Percentiles rank a stretch among this genome's conserved stretches.
Conservation (phyloP, 2,329 filamentous ascomycete genomes). For the Coniella vitis region DNA sequence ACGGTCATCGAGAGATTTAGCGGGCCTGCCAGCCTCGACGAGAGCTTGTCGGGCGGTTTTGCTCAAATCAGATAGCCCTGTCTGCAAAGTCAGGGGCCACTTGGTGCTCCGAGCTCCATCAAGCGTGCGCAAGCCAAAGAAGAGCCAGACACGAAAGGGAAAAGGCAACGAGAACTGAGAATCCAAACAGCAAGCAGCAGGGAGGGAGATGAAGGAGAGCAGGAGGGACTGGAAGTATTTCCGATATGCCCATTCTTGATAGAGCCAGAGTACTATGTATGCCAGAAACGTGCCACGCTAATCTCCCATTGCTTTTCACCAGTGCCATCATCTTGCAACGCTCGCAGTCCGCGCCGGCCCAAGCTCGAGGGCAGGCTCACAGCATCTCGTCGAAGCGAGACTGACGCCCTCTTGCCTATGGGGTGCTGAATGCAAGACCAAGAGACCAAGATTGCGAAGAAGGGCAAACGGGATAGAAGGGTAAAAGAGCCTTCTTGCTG, state of each 20-base stretch:
- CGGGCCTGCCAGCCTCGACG: constrained; percentile 31
- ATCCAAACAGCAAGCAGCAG: too few relatives aligned
- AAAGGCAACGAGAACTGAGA: too few relatives aligned
- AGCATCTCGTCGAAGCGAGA: too few relatives aligned
- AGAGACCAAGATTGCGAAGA: too few relatives aligned
- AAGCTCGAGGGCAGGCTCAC: neutral
- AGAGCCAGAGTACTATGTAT: too few relatives aligned
- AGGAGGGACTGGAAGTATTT: neutral
- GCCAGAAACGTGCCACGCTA: neutral
- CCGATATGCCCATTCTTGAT: too few relatives aligned
- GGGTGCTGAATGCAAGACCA: too few relatives aligned
- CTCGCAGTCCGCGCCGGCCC: neutral
- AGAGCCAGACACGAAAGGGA: neutral
- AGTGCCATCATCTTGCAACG: too few relatives aligned
- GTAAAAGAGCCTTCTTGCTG: too few relatives aligned
- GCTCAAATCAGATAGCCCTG: constrained; percentile 36
- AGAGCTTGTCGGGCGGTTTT: constrained; percentile 36
- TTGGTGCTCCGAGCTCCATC: constrained; percentile 14
- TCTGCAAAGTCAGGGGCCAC: constrained; percentile 29
- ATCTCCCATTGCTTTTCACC: neutral
- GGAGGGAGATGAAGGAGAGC: neutral
- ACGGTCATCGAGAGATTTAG: constrained; percentile 40
- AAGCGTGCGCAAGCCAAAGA: constrained; percentile 2
- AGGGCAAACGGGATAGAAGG: too few relatives aligned
- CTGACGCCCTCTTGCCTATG: too few relatives aligned